Base-by-base conservation (phyloP, 1,284 basidiomycete genomes). In the Irpex rosettiformis region DNA sequence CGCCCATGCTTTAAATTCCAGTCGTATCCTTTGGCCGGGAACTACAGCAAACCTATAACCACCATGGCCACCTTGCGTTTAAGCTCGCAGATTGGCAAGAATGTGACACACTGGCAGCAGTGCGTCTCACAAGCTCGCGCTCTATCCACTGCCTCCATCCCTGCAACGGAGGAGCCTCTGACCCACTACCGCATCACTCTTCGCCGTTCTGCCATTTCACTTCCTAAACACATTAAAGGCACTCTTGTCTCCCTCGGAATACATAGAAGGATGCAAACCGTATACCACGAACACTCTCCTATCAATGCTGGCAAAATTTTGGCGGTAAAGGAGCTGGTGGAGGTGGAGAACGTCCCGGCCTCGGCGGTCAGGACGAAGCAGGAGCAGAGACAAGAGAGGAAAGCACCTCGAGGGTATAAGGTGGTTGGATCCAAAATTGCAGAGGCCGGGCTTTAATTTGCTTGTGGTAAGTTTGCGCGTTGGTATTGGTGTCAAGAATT, bases 161-260 rank as follows among this genome's bases (percentile, higher is more conserved):
- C 52, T 16, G 11, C 54, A 45, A 18, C 40, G 3, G 45, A 24
- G 37, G 71, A 71, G 55, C 74, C 77, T 47, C 76, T 76, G 40
- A 91, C 90, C 1, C 88, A 94, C 74, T 94, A 82, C 77, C 89
- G 90, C 78, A 88, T 95, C 64, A 94, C 93, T 22, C 83, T 93
- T 16, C 81, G 82, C 11, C 89, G 93, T 58, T 94, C 92, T 3
- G 89, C 85, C 56, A 94, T 94, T 65, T 86, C 89, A 1, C 82
- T 94, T 29, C 87, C 89, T 0, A 77, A 82, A 58, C 81, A 81
- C 66, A 84, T 85, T 62, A 83, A 91, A 70, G 86, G 81, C 53
- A 93, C 91, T 0, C 79, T 94, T 21, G 79, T 82, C 21, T 82
- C 90, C 0, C 82, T 95, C 1, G 93, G 93, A 0, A 78, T 95